Evolutionary conservation across 441 rosid species (phyloP), one percentile per base, ranked within the genome.

Genomic region (Euphorbia schlechtendalii): DNA sequence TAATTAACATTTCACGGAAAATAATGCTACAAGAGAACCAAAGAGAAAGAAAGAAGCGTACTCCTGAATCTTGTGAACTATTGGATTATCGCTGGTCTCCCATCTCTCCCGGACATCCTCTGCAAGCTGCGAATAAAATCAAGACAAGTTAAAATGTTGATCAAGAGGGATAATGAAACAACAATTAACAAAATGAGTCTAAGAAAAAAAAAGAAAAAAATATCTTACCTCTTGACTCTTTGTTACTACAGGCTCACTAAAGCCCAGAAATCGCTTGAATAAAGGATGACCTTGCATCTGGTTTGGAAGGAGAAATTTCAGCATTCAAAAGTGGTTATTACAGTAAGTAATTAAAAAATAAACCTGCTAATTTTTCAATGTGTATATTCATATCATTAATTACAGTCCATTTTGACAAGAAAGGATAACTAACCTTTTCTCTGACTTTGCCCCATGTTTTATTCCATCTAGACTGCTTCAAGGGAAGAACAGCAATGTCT

Each of bases 61-160:
- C 98, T 91, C 98, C 75, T 89, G 98, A 77, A 94, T 89, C 81
- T 89, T 94, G 84, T 89, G 96, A 67, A 91, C 96, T 64, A 91
- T 77, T 38, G 96, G 96, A 75, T 64, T 86, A 73, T 91, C 98
- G 69, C 94, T 89, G 24, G 98, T 91, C 73, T 94, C 99, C 99
- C 98, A 91, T 83, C 81, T 86, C 74, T 94, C 99, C 59, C 77
- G 84, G 78, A 87, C 32, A 67, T 91, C 99, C 75, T 91, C 98
- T 22, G 94, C 96, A 73, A 94, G 81, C 99, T 91, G 80, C 65
- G 55, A 60, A 76, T 60, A 55, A 58, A 71, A 64, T 56, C 70
- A 68, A 57, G 49, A 25, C 22, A 9, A 55, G 38, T 58, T 58
- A 63, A 22, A 40, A 46, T 36, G 61, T 56, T 43, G 27, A 64